Evolutionary conservation across 2,329 filamentous ascomycete genomes (phyloP), one percentile per base, ranked within the genome.

Genomic region (Coniochaeta sp.): DNA sequence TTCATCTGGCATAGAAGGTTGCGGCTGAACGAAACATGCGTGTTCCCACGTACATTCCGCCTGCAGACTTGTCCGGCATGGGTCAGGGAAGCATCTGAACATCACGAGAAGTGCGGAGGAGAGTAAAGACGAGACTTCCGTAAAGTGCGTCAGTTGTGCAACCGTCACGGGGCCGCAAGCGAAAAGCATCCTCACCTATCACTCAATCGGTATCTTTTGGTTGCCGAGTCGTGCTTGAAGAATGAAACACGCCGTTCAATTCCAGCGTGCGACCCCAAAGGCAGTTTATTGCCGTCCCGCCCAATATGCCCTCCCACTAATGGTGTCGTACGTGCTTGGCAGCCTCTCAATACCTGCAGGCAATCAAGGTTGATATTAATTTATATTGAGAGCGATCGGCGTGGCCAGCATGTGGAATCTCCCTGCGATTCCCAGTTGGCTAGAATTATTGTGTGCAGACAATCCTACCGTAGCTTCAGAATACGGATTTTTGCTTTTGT

Each of bases 341-440:
- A 47, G 11, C 43, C 22, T 26, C 43, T 26, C 12, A 52, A 31
- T 24, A 31, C 26, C 43, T 3, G 16, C 16, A 17, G 24, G 47
- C 26, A 52, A 52, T 52, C 47, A 52, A 28, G 22, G 11, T 17
- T 16, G 47, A 52, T 47, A 47, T 52, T 52, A 52, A 52, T 17
- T 52, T 52, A 52, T 52, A 52, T 52, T 52, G 47, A 47, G 47
- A 52, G 47, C 16, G 47, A 52, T 52, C 47, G 47, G 26, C 47
- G 22, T 28, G 47, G 24, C 47, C 47, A 52, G 11, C 22, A 22
- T 17, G 17, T 52, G 22, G 26, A 6, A 31, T 26, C 19, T 31
- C 7, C 3, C 47, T 52, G 26, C 47, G 31, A 31, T 52, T 7
- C 19, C 17, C 47, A 31, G 24, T 14, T 26, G 47, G 24, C 22